phyloP scores from a whole-genome alignment of 2,329 filamentous ascomycete genomes.

The Colletotrichum trifolii region DNA sequence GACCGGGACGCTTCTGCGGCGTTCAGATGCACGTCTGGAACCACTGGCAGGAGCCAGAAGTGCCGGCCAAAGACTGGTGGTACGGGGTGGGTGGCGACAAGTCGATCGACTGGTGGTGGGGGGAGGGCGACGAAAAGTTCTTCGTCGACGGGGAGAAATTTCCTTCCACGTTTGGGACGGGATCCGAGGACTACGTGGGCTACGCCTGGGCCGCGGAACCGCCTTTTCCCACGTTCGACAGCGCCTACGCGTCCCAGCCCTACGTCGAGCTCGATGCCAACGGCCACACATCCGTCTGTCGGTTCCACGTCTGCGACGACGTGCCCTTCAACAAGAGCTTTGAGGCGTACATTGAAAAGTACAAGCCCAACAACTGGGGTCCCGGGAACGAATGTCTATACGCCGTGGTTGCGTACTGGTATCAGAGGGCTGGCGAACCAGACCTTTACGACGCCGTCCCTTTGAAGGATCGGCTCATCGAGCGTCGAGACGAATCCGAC shows the following conservation, averaged over 20 bases:
- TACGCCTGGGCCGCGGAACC: conserved; percentile 34
- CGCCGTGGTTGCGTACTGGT: conserved; percentile 31
- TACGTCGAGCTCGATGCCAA: conserved; percentile 29
- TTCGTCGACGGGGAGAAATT: conserved; percentile 33
- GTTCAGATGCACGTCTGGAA: conserved; percentile 35
- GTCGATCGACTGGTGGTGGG: conserved; percentile 36
- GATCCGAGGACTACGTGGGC: conserved; percentile 32
- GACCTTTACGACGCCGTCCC: conserved; percentile 20
- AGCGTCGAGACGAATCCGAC: not conserved
- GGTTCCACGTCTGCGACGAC: conserved; percentile 32
- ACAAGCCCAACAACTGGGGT: conserved; percentile 32
- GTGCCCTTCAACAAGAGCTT: conserved; percentile 31
- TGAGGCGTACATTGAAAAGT: conserved; percentile 32
- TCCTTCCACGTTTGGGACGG: conserved; percentile 30
- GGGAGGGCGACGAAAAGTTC: conserved; percentile 33
- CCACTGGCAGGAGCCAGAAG: conserved; percentile 23
- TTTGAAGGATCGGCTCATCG: conserved; percentile 18
- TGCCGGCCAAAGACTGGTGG: conserved; percentile 30
- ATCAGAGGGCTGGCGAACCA: conserved; percentile 15
- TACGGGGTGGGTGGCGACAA: conserved; percentile 28
- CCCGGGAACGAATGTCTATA: conserved; percentile 22
- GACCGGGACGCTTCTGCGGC: conserved; percentile 28
- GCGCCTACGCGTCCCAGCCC: conserved; percentile 30
- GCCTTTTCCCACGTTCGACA: conserved; percentile 28
- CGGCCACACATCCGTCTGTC: conserved; percentile 32